phyloP scores from a whole-genome alignment of 257 asterid genomes.

The Paulownia fortunei region DNA sequence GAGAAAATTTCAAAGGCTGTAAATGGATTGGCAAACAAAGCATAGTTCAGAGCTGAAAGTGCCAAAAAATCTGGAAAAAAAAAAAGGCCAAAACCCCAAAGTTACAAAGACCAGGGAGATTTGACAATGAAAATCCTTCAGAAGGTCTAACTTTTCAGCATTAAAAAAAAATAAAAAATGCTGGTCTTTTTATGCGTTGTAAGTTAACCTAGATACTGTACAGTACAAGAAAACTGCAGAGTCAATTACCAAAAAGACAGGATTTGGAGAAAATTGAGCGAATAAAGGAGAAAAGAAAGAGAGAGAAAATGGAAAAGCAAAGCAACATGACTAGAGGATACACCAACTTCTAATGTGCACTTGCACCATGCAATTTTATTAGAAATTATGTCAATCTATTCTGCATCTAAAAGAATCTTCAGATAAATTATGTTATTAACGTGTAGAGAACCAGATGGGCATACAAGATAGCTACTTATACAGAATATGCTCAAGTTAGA shows the following conservation, averaged over 20 bases:
- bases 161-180: too few species aligned
- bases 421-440: too few species aligned
- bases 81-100: constrained; percentile 24
- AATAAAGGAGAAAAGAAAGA: neutral
- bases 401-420: neutral
- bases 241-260: neutral
- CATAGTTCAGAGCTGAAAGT: constrained; percentile 46
- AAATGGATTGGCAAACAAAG: constrained; percentile 49
- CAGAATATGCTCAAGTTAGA: too few species aligned
- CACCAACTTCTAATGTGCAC: too few species aligned
- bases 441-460: neutral
- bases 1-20: constrained; percentile 53
- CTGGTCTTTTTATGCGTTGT: neutral
- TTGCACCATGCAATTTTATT: too few species aligned
- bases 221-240: neutral
- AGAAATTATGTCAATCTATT: neutral
- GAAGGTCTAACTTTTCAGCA: constrained; percentile 31
- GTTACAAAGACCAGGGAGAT: constrained; percentile 28
- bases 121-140: constrained; percentile 28
- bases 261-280: neutral
- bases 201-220: neutral
- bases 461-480: neutral
- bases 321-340: neutral
- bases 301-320: neutral
- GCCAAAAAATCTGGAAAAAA: constrained; percentile 21